A percentile compares a stretch with the other conserved stretches of the same genome.
These are phyloP conservation scores for Phaeophleospora eucalypticola DNA, from an alignment of 2,329 filamentous ascomycete genomes.

Conservation along the genomic window DNA sequence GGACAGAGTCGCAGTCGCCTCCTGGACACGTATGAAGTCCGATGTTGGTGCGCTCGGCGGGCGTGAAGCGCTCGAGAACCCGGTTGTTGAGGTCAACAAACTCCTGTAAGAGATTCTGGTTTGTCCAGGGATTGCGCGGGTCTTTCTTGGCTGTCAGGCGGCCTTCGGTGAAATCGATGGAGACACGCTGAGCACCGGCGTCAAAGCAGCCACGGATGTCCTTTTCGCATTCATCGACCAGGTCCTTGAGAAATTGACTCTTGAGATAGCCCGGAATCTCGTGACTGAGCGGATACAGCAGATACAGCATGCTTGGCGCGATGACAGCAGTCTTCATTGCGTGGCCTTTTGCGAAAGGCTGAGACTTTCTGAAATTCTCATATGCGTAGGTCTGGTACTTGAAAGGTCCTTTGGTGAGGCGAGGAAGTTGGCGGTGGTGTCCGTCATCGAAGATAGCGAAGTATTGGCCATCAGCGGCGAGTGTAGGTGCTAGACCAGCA, in stretches of 20 bases:
- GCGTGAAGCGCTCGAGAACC: constrained; percentile 6
- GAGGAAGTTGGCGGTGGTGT: constrained; percentile 1
- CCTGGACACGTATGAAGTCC: constrained; percentile 4
- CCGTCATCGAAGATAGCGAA: too few species aligned
- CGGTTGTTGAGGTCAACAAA: constrained; percentile 5
- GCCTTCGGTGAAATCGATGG: constrained; percentile 1
- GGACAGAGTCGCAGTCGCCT: background rate
- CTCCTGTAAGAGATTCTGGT: background rate
- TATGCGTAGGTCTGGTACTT: constrained; percentile 5
- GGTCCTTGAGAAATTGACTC: constrained; percentile 1
- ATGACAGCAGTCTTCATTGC: constrained; percentile 4
- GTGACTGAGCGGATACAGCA: constrained; percentile 2
- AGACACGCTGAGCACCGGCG: constrained; percentile 1
- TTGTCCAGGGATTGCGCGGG: constrained; percentile 3
- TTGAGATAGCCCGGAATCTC: constrained; percentile 4
- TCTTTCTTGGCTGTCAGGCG: constrained; percentile 4
- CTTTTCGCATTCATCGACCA: constrained; percentile 1
- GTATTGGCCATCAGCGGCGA: too few species aligned
- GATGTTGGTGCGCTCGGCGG: constrained; percentile 4
- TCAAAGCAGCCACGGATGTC: constrained; percentile 6
- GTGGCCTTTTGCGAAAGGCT: background rate
- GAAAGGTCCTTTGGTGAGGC: constrained; percentile 2
- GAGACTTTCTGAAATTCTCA: constrained; percentile 4
- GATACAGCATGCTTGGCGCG: constrained; percentile 2
- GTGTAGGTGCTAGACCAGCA: too few species aligned